Evolutionary conservation across 164 flowering plant species (phyloP).

Genomic region (Annona squamosa): DNA sequence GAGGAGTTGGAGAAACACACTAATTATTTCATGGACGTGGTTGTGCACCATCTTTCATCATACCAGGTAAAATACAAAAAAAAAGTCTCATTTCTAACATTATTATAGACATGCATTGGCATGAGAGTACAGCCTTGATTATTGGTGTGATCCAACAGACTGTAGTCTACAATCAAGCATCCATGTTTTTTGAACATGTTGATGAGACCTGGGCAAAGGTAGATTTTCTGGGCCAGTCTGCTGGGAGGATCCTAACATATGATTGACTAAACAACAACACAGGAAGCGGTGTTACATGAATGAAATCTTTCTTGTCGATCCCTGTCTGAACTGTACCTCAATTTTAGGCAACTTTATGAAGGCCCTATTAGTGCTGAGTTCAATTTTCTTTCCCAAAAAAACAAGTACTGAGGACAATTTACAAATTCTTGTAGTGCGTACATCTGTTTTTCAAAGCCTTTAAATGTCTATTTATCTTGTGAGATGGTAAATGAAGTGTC

Average conservation of each 20-base stretch:
- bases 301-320: background rate
- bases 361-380: background rate
- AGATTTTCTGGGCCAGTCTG: background rate
- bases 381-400: background rate
- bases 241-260: background rate
- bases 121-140: background rate
- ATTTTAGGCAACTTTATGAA: background rate
- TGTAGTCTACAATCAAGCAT: background rate
- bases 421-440: background rate
- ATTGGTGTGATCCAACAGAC: background rate
- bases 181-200: background rate
- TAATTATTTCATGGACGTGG: constrained; percentile 56
- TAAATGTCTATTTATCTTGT: background rate
- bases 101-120: background rate
- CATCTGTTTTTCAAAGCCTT: too few relatives aligned
- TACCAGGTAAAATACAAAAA: constrained; percentile 34
- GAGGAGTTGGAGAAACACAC: constrained; percentile 74
- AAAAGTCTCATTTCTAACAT: background rate
- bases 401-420: too few relatives aligned
- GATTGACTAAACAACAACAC: background rate
- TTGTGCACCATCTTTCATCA: constrained; percentile 48
- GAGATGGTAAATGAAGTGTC: background rate
- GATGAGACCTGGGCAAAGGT: background rate
- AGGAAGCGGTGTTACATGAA: background rate
- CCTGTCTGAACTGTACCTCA: background rate